Conservation (phyloP, 371 early-diverging fungal species). For the Apophysomyces variabilis region DNA sequence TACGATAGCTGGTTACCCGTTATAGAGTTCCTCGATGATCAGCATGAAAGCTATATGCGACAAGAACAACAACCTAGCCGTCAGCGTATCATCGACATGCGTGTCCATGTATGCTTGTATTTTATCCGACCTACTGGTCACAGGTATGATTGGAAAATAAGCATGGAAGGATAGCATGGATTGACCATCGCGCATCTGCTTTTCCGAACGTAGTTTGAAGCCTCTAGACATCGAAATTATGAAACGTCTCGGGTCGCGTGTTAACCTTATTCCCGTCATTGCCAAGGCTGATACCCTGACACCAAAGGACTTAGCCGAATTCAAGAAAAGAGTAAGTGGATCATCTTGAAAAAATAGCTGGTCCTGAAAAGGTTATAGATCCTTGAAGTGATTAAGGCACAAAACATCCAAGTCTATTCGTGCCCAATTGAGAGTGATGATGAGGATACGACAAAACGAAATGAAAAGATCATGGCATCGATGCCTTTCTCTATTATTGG, state of each 20-base stretch:
- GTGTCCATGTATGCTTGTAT: conserved; percentile 89
- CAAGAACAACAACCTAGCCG: conserved; percentile 82
- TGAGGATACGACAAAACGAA: conserved; percentile 79
- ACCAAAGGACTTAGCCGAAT: conserved; percentile 75
- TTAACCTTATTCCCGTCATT: conserved; percentile 93
- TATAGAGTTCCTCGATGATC: conserved; percentile 94
- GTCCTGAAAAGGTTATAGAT: conserved; percentile 49
- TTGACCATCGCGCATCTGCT: not conserved
- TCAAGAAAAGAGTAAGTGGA: conserved; percentile 78
- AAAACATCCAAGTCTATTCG: conserved; percentile 83
- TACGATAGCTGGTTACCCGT: conserved; percentile 95
- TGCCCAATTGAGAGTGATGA: conserved; percentile 91
- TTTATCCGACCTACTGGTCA: conserved; percentile 93
- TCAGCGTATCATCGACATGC: conserved; percentile 84
- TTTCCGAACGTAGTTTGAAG: conserved; percentile 54
- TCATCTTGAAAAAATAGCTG: not conserved
- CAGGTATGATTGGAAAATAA: conserved; percentile 52
- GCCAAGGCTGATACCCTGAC: conserved; percentile 95
- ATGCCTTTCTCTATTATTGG: conserved; percentile 97
- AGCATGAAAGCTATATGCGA: conserved; percentile 91
- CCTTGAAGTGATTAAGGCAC: conserved; percentile 76
- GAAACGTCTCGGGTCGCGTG: conserved; percentile 83
- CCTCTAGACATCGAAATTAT: conserved; percentile 89
- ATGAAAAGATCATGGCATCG: conserved; percentile 84
- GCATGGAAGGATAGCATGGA: not conserved